phyloP scores from a whole-genome alignment of 129 eudicot genomes.

The Saussurea involucrata region DNA sequence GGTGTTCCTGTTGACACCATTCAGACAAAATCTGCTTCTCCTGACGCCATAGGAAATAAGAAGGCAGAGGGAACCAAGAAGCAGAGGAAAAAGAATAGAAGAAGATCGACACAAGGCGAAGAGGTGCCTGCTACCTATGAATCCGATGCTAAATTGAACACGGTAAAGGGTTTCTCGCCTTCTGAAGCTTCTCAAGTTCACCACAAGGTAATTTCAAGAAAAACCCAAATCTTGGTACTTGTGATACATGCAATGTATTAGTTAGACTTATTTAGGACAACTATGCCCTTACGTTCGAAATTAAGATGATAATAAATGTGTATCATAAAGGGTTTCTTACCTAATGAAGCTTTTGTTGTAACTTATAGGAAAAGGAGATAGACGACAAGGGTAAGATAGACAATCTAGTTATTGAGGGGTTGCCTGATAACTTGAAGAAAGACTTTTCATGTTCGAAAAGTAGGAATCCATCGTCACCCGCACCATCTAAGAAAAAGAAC shows the following conservation, averaged over 20 bases:
- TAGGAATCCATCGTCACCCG: slow-evolving; percentile 30
- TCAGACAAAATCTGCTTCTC: slow-evolving; percentile 30
- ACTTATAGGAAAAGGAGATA: slow-evolving; percentile 44
- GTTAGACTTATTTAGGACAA: not conserved
- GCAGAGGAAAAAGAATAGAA: slow-evolving; percentile 71
- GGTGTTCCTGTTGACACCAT: slow-evolving; percentile 71
- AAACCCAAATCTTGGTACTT: not conserved
- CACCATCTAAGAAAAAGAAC: slow-evolving; percentile 74
- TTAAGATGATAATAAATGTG: not conserved
- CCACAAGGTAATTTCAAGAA: slow-evolving; percentile 40
- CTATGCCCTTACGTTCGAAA: not conserved
- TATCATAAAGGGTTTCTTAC: not conserved
- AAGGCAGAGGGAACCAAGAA: slow-evolving; percentile 56
- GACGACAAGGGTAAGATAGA: slow-evolving; percentile 24
- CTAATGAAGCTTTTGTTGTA: not conserved
- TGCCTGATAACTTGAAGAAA: slow-evolving; percentile 28
- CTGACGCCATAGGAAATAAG: slow-evolving; percentile 43
- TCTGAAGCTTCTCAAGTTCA: slow-evolving; percentile 38
- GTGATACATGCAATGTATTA: not conserved
- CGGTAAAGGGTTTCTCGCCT: slow-evolving; percentile 35
- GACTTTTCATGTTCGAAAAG: slow-evolving; percentile 26
- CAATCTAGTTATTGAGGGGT: slow-evolving; percentile 21
- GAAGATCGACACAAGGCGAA: slow-evolving; percentile 40
- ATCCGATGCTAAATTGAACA: slow-evolving; percentile 25
- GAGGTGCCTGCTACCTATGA: slow-evolving; percentile 30